A percentile compares a stretch with the other conserved stretches of the same genome.
Conservation (phyloP, 2,329 filamentous ascomycete species). For the Pseudogymnoascus sp. region DNA sequence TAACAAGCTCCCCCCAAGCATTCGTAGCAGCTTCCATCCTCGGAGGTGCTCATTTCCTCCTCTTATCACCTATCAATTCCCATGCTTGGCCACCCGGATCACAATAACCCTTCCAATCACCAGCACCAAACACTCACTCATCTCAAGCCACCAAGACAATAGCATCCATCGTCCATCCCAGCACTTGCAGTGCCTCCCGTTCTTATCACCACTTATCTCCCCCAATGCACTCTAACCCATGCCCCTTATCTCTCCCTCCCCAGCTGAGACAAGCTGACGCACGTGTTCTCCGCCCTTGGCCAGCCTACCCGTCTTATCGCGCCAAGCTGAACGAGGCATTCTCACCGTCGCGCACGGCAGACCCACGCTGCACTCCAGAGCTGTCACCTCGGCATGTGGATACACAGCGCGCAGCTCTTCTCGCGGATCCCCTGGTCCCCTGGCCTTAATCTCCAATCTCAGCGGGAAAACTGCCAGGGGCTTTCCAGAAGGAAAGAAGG, state of each 20-base stretch:
- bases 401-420: neutral
- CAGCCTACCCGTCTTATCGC: neutral
- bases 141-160: neutral
- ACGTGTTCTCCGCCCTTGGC: neutral
- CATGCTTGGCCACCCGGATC: neutral
- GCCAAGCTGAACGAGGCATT: neutral
- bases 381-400: neutral
- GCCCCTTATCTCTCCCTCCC: neutral
- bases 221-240: neutral
- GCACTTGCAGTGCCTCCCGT: neutral
- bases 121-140: neutral
- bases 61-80: neutral
- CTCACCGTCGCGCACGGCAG: neutral
- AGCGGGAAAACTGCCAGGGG: neutral
- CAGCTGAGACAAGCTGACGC: neutral
- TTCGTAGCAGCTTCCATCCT: neutral
- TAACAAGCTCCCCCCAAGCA: neutral
- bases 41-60: neutral
- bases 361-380: neutral
- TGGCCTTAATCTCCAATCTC: neutral
- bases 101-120: neutral
- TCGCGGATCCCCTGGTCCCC: neutral
- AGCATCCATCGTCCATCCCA: neutral
- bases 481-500: neutral
- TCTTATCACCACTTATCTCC: neutral